Conservation (phyloP, 306 rosid genomes). For the Vicia sativa region DNA sequence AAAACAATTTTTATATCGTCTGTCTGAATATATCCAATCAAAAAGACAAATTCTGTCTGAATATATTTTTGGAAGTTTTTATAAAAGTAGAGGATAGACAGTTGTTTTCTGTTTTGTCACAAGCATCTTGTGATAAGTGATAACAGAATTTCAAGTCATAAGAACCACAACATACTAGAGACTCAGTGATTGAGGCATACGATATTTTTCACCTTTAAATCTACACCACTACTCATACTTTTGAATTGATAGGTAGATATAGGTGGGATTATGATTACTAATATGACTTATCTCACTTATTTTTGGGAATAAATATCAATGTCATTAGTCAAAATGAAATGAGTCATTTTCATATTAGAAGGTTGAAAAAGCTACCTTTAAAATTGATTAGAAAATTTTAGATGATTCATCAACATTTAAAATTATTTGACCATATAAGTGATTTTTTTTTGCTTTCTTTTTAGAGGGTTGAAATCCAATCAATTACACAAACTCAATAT, state of each 20-base stretch:
- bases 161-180: neutral
- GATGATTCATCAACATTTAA: neutral
- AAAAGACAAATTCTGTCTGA: neutral
- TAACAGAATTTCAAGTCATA: neutral
- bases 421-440: neutral
- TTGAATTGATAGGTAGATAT: slow-evolving; percentile 12
- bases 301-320: slow-evolving; percentile 25
- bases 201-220: slow-evolving; percentile 28
- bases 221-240: neutral
- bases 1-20: neutral
- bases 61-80: neutral
- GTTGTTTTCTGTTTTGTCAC: neutral
- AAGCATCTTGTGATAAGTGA: slow-evolving; percentile 2
- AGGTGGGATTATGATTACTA: slow-evolving; percentile 21
- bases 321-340: neutral
- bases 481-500: no score
- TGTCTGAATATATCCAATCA: neutral
- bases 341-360: neutral
- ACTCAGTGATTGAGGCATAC: neutral
- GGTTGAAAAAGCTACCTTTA: neutral
- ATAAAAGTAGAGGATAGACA: neutral
- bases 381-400: neutral
- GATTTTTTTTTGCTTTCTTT: neutral
- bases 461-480: neutral
- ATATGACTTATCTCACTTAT: slow-evolving; percentile 26